Conservation (phyloP, 1,284 basidiomycete species). For the Ustilago curta region DNA sequence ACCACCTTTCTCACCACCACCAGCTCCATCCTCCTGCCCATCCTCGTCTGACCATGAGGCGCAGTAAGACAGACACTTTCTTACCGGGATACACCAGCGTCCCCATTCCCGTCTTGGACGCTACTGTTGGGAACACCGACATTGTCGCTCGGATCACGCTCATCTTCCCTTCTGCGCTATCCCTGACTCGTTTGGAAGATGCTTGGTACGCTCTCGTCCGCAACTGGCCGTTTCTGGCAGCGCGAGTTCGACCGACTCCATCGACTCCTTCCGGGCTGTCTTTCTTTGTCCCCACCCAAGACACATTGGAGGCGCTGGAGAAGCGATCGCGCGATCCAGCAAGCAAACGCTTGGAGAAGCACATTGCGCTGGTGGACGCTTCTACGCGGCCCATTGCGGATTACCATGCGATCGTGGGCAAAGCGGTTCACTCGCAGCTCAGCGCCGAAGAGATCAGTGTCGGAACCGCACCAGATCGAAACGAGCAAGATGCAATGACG, state of each 20-base stretch:
- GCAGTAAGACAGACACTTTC: neutral
- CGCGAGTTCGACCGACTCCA: constrained; percentile 21
- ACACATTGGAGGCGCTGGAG: constrained; percentile 9
- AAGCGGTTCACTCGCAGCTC: constrained; percentile 5
- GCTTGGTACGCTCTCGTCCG: constrained; percentile 26
- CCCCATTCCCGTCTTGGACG: constrained; percentile 18
- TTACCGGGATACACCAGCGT: constrained; percentile 11
- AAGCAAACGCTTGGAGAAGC: neutral
- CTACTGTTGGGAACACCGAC: constrained; percentile 24
- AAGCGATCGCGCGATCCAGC: constrained; percentile 4
- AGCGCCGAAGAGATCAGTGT: constrained; percentile 4
- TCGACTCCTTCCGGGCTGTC: constrained; percentile 16
- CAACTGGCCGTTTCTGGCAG: constrained; percentile 31
- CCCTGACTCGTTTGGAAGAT: constrained; percentile 10
- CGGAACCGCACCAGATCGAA: constrained; percentile 10
- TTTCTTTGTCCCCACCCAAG: constrained; percentile 14
- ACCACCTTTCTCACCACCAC: too few relatives aligned
- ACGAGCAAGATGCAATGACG: constrained; percentile 9
- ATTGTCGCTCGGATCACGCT: constrained; percentile 30
- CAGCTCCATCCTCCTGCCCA: too few relatives aligned
- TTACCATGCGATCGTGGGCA: constrained; percentile 23
- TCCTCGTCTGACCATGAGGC: neutral
- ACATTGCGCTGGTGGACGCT: constrained; percentile 14
- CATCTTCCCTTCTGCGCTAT: constrained; percentile 12
- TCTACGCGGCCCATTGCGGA: constrained; percentile 10